Evolutionary conservation across 441 rosid genomes (phyloP), one percentile per base, ranked within the genome.

Genomic region (Metrosideros polymorpha): DNA sequence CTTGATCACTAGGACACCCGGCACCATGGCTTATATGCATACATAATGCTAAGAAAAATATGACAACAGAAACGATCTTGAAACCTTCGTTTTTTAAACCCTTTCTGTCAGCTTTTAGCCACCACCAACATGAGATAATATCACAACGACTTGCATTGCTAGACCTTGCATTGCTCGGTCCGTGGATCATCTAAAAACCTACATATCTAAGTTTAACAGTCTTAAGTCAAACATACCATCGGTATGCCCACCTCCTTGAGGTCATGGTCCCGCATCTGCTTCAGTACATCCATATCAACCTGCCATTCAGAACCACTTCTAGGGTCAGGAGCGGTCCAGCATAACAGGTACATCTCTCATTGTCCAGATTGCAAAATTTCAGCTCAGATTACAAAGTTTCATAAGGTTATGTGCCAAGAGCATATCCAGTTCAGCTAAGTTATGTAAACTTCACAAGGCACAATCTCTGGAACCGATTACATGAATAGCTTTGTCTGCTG

Each of bases 241-340:
- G 87, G 87, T 27, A 85, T 85, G 39, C 87, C 87, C 83, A 85
- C 39, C 84, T 85, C 87, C 9, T 77, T 85, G 84, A 85, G 87
- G 59, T 85, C 87, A 85, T 53, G n/a, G 30, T 85, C 87, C 71
- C 2, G 71, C 87, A 85, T 85, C 56, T 85, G 87, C 75, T 42
- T 85, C 17, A 85, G 87, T 8, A 77, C 84, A 35, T 47, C 50
- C 87, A 85, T 85, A 82, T 85, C 87, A 51, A 85, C 29, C 87
- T 85, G 87, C 61, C 79, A 35, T 66, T 66, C 47, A 66, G 43
- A 66, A 35, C 45, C 47, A 35, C 15, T 66, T 19, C 79, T 24
- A 35, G 8, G 14, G 15, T 66, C 79, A 66, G 79, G 79, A 66
- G 79, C 47, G 6, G 25, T 66, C 79, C 79, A 35, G 43, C 79